These are phyloP conservation scores for Globisporangium spinosum DNA, from an alignment of 352 stramenopile species.

Conservation along the genomic window DNA sequence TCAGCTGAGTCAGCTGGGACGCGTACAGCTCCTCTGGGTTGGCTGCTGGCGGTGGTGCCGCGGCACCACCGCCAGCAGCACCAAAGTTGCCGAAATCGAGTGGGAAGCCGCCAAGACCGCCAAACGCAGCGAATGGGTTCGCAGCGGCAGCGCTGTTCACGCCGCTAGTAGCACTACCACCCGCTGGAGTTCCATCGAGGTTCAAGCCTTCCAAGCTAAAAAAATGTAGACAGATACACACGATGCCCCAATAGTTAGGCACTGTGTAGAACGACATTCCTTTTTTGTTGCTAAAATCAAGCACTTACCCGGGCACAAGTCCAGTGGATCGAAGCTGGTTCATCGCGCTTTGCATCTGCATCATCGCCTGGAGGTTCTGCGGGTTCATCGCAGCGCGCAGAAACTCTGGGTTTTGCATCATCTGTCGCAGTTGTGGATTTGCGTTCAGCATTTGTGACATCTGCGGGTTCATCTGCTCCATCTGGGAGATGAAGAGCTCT, in stretches of 20 bases:
- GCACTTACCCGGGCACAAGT: conserved; percentile 59
- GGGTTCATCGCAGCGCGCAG: conserved; percentile 86
- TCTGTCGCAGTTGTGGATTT: conserved; percentile 87
- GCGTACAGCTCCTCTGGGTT: conserved; percentile 87
- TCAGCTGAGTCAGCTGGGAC: conserved; percentile 85
- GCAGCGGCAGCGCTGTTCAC: conserved; percentile 20
- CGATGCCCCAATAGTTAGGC: neutral
- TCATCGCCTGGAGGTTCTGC: conserved; percentile 89
- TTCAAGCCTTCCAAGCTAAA: conserved; percentile 54
- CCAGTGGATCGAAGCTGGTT: conserved; percentile 71
- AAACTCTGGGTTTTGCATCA: conserved; percentile 89
- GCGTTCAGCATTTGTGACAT: conserved; percentile 82
- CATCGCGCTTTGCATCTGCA: conserved; percentile 90
- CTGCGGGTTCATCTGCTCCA: conserved; percentile 89
- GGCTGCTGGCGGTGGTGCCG: conserved; percentile 27
- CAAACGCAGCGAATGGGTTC: conserved; percentile 56
- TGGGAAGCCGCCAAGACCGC: conserved; percentile 34
- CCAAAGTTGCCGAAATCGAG: conserved; percentile 22
- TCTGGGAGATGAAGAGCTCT: conserved; percentile 72
- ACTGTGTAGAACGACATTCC: neutral
- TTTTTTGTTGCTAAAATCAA: neutral
- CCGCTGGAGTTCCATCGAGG: conserved; percentile 20
- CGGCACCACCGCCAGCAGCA: conserved; percentile 19
- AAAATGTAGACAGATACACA: neutral
- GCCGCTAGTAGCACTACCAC: conserved; percentile 11